A percentile compares a stretch with the other conserved stretches of the same genome.
Conservation (phyloP, 768 basidiomycete genomes). For the Russula emetica region DNA sequence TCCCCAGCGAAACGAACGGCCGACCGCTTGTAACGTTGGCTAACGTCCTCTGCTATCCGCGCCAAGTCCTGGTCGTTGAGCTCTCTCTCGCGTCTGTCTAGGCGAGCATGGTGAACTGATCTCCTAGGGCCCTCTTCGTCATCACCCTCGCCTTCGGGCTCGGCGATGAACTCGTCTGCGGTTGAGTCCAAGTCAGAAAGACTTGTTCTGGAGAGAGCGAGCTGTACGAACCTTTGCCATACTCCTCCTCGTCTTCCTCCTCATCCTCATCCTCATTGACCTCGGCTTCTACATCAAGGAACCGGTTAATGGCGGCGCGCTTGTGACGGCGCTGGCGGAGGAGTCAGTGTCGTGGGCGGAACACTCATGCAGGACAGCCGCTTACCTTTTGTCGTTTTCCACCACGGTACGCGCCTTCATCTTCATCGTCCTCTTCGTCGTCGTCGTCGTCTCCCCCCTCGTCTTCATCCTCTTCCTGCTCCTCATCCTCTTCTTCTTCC, state of each 20-base stretch:
- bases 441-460: constrained; percentile 39
- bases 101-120: constrained; percentile 59
- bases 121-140: constrained; percentile 52
- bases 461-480: constrained; percentile 41
- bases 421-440: constrained; percentile 40
- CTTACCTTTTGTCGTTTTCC: constrained; percentile 62
- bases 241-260: constrained; percentile 80
- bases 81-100: constrained; percentile 67
- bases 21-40: constrained; percentile 68
- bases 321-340: constrained; percentile 57
- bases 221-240: constrained; percentile 41
- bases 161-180: constrained; percentile 68
- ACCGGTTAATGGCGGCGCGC: constrained; percentile 63
- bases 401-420: constrained; percentile 42
- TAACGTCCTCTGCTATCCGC: constrained; percentile 77
- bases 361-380: not conserved
- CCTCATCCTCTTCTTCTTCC: constrained; percentile 38
- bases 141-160: constrained; percentile 55
- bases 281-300: constrained; percentile 94
- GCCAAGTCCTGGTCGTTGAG: constrained; percentile 76
- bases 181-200: constrained; percentile 15
- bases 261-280: constrained; percentile 98
- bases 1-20: constrained; percentile 81
- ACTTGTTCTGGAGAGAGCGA: constrained; percentile 1
- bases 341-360: constrained; percentile 14